These are phyloP conservation scores for Backusella sp. DNA, from an alignment of 192 early-diverging fungal species.

Conservation along the genomic window DNA sequence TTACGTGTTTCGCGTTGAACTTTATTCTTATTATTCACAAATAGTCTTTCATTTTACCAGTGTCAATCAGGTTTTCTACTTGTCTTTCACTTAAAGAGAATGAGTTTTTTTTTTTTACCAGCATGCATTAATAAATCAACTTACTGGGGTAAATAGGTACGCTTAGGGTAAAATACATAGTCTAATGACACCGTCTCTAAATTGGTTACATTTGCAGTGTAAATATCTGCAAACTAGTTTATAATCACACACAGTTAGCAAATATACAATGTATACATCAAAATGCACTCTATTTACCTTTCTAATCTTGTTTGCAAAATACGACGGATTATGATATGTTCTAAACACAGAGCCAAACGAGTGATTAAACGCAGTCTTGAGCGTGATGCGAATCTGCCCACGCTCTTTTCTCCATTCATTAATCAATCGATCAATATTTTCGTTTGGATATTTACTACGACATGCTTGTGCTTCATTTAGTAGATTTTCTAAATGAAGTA, in stretches of 20 bases:
- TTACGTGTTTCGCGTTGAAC: conserved; percentile 9
- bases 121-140: not conserved
- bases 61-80: conserved; percentile 35
- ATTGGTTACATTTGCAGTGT: conserved; percentile 55
- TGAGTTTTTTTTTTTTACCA: too few relatives aligned
- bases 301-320: conserved; percentile 61
- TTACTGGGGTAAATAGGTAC: conserved; percentile 57
- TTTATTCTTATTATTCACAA: not conserved
- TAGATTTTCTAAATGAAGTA: conserved; percentile 52
- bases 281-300: conserved; percentile 17
- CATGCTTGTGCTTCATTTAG: conserved; percentile 55
- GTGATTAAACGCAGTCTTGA: conserved; percentile 51
- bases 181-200: conserved; percentile 53
- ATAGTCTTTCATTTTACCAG: conserved; percentile 19
- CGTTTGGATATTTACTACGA: conserved; percentile 25
- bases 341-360: conserved; percentile 64
- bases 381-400: conserved; percentile 37
- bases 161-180: conserved; percentile 62
- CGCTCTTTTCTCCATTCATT: conserved; percentile 51
- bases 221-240: conserved; percentile 35
- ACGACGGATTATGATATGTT: conserved; percentile 56
- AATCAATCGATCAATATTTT: conserved; percentile 31
- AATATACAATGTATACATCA: too few relatives aligned
- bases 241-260: not conserved
- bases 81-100: conserved; percentile 21